Evolutionary conservation across 2,329 filamentous ascomycete genomes (phyloP), one percentile per base, ranked within the genome.

Genomic region (Fusarium sp.): DNA sequence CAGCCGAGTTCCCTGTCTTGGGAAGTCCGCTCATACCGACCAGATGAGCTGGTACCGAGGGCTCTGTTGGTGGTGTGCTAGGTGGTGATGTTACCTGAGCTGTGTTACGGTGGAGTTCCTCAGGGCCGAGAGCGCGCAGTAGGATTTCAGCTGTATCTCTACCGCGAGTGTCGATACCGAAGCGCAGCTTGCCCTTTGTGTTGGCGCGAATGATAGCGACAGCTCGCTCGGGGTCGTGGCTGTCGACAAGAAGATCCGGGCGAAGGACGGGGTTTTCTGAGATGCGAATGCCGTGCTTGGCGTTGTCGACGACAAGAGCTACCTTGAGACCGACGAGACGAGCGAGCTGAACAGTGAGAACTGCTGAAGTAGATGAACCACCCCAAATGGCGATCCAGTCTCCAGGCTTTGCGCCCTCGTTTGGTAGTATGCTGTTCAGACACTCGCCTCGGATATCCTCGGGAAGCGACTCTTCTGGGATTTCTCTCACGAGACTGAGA

Each of bases 341-440:
- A 1, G 91, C 91, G 2, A 94, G 83, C 72, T 94, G 92, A 5
- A 91, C 84, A 0, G 87, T 83, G 8, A 92, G 82, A 66, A 89
- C 86, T 0, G 91, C 92, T 2, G 90, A 92, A 0, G 90, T 92
- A 1, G 90, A 91, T 2, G 90, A 93, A 3, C 88, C 92, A 58
- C 92, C 92, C 91, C 92, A 94, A 46, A 94, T 87, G 2, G 88
- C 88, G 39, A 94, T 79, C 87, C 90, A 94, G 63, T 94, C 91
- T 0, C 90, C 91, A 0, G 78, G 71, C 42, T 81, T 81, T 1
- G 89, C 86, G 10, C 89, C 81, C 66, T 92, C 89, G 0, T 76
- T 72, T 2, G 80, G 73, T 0, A 75, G 68, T 7, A 91, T 87
- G 1, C 85, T 84, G 1, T 83, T 76, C n/a, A 92, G 83, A 58